Conservation (phyloP, 176 grass and related monocot species). For the sorghum (Sorghum bicolor) region Sorghum_bicolor_NCBIv3 NC_012878.2:48077501-48078000, state of each 20-base stretch:
- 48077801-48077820: slow-evolving; percentile 1
- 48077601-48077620: not conserved
- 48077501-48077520: no score
- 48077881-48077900: slow-evolving; percentile 60
- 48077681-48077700: slow-evolving; percentile 14
- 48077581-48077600: not conserved
- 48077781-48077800: slow-evolving; percentile 31
- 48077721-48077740: not conserved
- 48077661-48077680: slow-evolving; percentile 11
- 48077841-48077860: slow-evolving; percentile 20
- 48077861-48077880: slow-evolving; percentile 54
- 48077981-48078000: slow-evolving; percentile 46
- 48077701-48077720: not conserved
- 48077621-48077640: slow-evolving; percentile 14
- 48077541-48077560: no score
- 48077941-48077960: slow-evolving; percentile 37
- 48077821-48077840: slow-evolving; percentile 24
- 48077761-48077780: not conserved
- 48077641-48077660: slow-evolving; percentile 13
- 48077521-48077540: no score
- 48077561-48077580: not conserved
- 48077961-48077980: slow-evolving; percentile 26
- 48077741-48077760: slow-evolving; percentile 14
- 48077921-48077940: slow-evolving; percentile 64
- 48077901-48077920: slow-evolving; percentile 16